Evolutionary conservation across 345 rosid species (phyloP).

Genomic region (Eucalyptus curtisii): DNA sequence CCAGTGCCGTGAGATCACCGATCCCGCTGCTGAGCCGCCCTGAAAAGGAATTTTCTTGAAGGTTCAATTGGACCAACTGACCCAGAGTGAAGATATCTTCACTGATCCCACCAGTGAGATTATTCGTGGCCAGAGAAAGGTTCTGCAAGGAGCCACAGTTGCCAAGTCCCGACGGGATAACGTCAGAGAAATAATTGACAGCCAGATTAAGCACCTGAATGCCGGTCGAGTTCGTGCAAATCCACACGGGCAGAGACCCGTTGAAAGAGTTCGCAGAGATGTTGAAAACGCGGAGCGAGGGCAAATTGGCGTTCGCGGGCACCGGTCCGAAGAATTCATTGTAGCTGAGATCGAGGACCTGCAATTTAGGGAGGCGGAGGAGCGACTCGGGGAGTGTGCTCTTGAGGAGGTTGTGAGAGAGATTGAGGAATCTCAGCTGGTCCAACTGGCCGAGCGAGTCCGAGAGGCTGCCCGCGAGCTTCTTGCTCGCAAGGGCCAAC

Average conservation of each 20-base stretch:
- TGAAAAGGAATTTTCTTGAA: not conserved
- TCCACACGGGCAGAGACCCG: not conserved
- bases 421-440: not conserved
- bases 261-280: not conserved
- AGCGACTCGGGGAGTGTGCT: not conserved
- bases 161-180: not conserved
- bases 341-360: not conserved
- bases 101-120: fast-evolving
- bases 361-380: not conserved
- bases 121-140: not conserved
- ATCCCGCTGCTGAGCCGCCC: not conserved
- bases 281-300: not conserved
- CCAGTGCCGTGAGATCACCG: not conserved
- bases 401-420: not conserved
- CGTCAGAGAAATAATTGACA: not conserved
- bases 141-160: not conserved
- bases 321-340: not conserved
- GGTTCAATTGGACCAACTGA: not conserved
- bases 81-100: not conserved
- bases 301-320: not conserved
- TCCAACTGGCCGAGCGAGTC: not conserved
- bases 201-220: not conserved
- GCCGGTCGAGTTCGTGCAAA: not conserved
- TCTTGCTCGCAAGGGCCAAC: not conserved
- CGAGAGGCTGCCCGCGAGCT: not conserved